Base-by-base conservation (phyloP, 768 basidiomycete genomes). In the Austroboletus festivus region DNA sequence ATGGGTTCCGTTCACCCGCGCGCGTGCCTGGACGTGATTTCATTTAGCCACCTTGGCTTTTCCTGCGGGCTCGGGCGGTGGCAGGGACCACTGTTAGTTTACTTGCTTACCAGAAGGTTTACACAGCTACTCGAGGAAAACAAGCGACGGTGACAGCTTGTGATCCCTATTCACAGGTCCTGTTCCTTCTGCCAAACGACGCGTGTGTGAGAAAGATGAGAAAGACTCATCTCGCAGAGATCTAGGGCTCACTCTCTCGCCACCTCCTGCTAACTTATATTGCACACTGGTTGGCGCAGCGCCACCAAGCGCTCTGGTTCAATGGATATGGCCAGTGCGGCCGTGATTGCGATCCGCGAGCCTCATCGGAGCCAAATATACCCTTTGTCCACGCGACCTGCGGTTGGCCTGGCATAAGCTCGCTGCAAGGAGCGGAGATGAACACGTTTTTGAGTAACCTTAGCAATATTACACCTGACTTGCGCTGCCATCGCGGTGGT, bases 1-100 rank as follows among this genome's bases (percentile, higher is more conserved):
- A 59, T 65, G 67, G 54, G 43, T 52, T 52, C 44, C 49, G 31
- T 56, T 57, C 49, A 49, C 50, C 53, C 44, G 62, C n/a, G 31
- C 67, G 62, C 31, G 65, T 67, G 65, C 65, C 65, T 67, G 63
- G 61, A 50, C 26, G 62, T 59, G 56, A 57, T 64, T 68, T 67
- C 67, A 67, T 67, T 60, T 68, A 69, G 54, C 65, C 67, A 59
- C 62, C 63, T 68, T 66, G 38, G 62, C 48, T 44, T 48, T 50
- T 48, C 55, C 51, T 56, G 52, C 60, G 65, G 51, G 38, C 51
- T 58, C 62, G 57, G 59, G 53, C 23, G 50, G 53, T 54, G 53
- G 54, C 47, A 52, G 52, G 51, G 35, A 38, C 52, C 51, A 53
- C 31, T 56, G 49, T 34, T 39, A 45, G 51, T 48, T 52, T 41